phyloP scores from a whole-genome alignment of 345 rosid species.

The Salix udensis region DNA sequence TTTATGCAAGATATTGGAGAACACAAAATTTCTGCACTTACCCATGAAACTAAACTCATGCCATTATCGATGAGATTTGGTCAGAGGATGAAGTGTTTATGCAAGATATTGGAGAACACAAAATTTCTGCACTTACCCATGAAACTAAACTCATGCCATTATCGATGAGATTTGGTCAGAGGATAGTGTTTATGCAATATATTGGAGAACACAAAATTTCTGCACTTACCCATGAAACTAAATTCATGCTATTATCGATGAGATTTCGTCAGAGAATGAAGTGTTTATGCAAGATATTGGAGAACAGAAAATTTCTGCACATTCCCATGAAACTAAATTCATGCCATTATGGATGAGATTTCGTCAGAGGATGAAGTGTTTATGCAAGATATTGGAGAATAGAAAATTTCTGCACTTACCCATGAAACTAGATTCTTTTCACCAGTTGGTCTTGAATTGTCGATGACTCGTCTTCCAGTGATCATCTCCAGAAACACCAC shows the following conservation, averaged over 20 bases:
- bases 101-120: no score
- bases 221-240: constrained; percentile 58
- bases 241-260: constrained; percentile 19
- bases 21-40: no score
- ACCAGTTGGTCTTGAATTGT: constrained; percentile 49
- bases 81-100: no score
- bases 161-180: constrained; percentile 7
- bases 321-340: constrained; percentile 67
- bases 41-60: no score
- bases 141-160: no score
- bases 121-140: no score
- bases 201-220: neutral
- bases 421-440: constrained; percentile 69
- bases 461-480: constrained; percentile 79
- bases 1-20: no score
- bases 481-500: constrained; percentile 76
- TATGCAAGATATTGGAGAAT: neutral
- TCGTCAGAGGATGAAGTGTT: constrained; percentile 15
- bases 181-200: no score
- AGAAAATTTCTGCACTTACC: constrained; percentile 34
- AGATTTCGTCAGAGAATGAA: constrained; percentile 5
- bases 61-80: no score
- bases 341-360: no score
- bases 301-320: neutral
- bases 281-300: neutral